phyloP scores from a whole-genome alignment of 257 asterid species.

The Verbascum thapsus region DNA sequence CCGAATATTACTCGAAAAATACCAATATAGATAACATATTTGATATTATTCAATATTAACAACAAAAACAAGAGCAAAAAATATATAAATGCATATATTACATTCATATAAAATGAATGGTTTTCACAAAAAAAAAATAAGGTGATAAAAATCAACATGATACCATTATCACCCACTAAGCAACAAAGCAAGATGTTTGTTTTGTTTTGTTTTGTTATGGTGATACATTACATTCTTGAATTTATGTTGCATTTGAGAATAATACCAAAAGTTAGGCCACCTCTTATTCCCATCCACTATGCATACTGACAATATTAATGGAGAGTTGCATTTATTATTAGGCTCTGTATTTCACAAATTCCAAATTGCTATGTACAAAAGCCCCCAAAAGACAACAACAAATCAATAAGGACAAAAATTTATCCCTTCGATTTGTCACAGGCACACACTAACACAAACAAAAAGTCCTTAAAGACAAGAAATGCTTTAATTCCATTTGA shows the following conservation, averaged over 20 bases:
- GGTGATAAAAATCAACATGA: too few relatives aligned
- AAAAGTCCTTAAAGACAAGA: slow-evolving; percentile 32
- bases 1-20: too few relatives aligned
- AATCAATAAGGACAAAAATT: slow-evolving; percentile 41
- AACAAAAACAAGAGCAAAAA: too few relatives aligned
- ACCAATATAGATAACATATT: too few relatives aligned
- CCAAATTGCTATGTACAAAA: slow-evolving; percentile 39
- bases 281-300: slow-evolving; percentile 54
- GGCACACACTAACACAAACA: slow-evolving; percentile 34
- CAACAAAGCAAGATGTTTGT: slow-evolving; percentile 37
- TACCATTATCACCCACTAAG: slow-evolving; percentile 31
- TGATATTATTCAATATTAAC: too few relatives aligned
- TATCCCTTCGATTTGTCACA: slow-evolving; percentile 45
- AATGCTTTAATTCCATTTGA: slow-evolving; percentile 34
- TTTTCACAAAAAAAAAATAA: too few relatives aligned
- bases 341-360: slow-evolving; percentile 36
- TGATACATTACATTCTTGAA: slow-evolving; percentile 34
- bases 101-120: too few relatives aligned
- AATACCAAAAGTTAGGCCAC: slow-evolving; percentile 46
- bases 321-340: slow-evolving; percentile 25
- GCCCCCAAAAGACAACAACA: slow-evolving; percentile 45
- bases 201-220: slow-evolving; percentile 44
- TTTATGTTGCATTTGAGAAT: slow-evolving; percentile 38
- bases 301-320: slow-evolving; percentile 42
- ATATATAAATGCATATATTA: too few relatives aligned